Evolutionary conservation across 2,329 filamentous ascomycete genomes (phyloP).

Genomic region (Immersiporthe knoxdaviesiana): DNA sequence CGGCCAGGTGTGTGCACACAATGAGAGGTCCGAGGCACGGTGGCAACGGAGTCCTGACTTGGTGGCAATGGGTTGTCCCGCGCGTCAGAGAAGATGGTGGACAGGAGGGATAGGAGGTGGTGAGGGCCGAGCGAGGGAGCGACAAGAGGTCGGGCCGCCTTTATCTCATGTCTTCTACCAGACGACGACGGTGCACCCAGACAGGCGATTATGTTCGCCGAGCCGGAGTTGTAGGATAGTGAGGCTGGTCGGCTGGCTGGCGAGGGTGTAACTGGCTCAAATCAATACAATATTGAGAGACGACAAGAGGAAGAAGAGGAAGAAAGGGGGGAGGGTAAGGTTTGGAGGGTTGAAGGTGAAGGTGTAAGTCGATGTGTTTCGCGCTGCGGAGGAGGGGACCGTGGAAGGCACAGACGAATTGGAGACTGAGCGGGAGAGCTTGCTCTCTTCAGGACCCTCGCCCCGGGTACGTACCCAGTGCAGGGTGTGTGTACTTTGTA

Average conservation of each 20-base stretch:
- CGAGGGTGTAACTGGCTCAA: background rate
- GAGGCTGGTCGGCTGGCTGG: background rate
- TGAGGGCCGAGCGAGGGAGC: slow-evolving; percentile 4
- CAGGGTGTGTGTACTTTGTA: background rate
- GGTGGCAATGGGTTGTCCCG: no score
- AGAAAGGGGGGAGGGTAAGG: background rate
- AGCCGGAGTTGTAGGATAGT: background rate
- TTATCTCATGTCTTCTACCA: slow-evolving; percentile 5
- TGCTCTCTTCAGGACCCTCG: slow-evolving; percentile 10
- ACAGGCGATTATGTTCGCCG: background rate
- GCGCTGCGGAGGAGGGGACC: slow-evolving; percentile 5
- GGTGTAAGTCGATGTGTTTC: slow-evolving; percentile 2
- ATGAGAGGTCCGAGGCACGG: background rate
- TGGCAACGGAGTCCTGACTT: background rate
- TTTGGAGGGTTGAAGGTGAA: background rate
- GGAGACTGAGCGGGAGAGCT: slow-evolving; percentile 18
- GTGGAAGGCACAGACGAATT: slow-evolving; percentile 13
- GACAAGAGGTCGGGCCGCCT: background rate
- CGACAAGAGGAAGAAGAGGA: background rate
- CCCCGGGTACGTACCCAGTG: background rate
- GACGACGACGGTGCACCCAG: background rate
- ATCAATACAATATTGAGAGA: background rate
- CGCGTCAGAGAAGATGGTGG: background rate
- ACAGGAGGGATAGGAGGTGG: background rate
- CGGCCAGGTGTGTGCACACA: background rate